Conservation (phyloP, 2,329 filamentous ascomycete species). For the Huntiella bhutanensis region DNA sequence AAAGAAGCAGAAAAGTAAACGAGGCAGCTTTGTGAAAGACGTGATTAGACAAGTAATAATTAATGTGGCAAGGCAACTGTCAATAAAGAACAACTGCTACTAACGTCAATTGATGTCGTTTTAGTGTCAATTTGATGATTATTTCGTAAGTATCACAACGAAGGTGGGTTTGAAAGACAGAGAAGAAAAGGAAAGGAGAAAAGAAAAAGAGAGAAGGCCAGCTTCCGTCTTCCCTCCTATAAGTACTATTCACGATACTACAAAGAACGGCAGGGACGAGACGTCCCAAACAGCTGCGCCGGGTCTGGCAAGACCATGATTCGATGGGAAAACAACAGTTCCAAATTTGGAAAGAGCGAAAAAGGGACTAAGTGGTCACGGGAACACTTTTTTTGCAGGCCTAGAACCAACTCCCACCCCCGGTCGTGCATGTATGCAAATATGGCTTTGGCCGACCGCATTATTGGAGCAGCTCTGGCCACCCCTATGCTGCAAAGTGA, state of each 20-base stretch:
- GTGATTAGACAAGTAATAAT: background rate
- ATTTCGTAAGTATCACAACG: no score
- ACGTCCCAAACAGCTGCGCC: background rate
- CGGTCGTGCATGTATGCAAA: background rate
- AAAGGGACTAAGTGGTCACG: conserved; percentile 4
- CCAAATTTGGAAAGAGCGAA: conserved; percentile 2
- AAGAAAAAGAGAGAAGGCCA: conserved; percentile 1
- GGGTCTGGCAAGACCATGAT: background rate
- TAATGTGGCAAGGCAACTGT: background rate
- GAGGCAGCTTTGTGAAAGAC: background rate
- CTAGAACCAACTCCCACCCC: conserved; percentile 1
- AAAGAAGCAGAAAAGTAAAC: background rate
- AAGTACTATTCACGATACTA: background rate
- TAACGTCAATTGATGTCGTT: background rate
- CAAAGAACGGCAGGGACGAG: background rate
- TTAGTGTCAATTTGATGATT: background rate
- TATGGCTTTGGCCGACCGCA: background rate
- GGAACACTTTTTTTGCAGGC: conserved; percentile 3
- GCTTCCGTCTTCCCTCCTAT: background rate
- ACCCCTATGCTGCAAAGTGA: background rate
- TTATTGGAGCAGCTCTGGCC: background rate
- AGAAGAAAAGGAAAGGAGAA: background rate
- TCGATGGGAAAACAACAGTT: background rate
- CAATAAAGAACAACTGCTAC: background rate
- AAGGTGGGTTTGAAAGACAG: background rate